phyloP scores from a whole-genome alignment of 805 yeast species.

The Kodamaea kaohsiungensis region DNA sequence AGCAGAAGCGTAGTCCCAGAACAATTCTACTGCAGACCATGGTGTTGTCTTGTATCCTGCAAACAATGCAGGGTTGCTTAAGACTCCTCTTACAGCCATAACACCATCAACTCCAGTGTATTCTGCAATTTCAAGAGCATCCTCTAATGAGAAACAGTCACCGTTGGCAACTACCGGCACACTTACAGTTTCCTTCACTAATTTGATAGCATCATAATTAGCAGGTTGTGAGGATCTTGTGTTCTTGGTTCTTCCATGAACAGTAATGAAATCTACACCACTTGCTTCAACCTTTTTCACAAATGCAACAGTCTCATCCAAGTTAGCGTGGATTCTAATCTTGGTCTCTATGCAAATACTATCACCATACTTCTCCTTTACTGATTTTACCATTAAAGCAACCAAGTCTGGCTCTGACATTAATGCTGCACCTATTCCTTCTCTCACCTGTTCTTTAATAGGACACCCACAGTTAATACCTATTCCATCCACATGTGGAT shows the following conservation, averaged over 20 bases:
- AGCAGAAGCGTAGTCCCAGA: conserved; percentile 74
- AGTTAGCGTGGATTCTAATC: conserved; percentile 81
- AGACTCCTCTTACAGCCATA: conserved; percentile 91
- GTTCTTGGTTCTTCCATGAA: conserved; percentile 86
- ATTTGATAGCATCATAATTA: conserved; percentile 76
- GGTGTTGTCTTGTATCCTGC: conserved; percentile 74
- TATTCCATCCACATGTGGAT: conserved; percentile 88
- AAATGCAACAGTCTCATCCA: conserved; percentile 69
- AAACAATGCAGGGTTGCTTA: conserved; percentile 86
- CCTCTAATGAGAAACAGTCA: conserved; percentile 75
- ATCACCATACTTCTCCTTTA: conserved; percentile 72
- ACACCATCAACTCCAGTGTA: conserved; percentile 85
- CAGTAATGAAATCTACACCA: conserved; percentile 92
- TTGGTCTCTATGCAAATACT: conserved; percentile 83
- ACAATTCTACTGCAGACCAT: conserved; percentile 86
- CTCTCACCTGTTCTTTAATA: conserved; percentile 88
- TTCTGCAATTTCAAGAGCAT: conserved; percentile 61
- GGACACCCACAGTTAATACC: conserved; percentile 99
- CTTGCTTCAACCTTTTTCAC: conserved; percentile 76
- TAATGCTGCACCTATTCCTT: conserved; percentile 96
- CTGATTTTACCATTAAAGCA: conserved; percentile 79
- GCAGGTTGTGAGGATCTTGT: conserved; percentile 87
- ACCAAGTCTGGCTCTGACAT: conserved; percentile 83
- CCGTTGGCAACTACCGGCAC: conserved; percentile 97
- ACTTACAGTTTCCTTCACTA: conserved; percentile 51